Evolutionary conservation across 352 stramenopile species (phyloP), one percentile per base, ranked within the genome.

Genomic region (Phytophthora quininea): DNA sequence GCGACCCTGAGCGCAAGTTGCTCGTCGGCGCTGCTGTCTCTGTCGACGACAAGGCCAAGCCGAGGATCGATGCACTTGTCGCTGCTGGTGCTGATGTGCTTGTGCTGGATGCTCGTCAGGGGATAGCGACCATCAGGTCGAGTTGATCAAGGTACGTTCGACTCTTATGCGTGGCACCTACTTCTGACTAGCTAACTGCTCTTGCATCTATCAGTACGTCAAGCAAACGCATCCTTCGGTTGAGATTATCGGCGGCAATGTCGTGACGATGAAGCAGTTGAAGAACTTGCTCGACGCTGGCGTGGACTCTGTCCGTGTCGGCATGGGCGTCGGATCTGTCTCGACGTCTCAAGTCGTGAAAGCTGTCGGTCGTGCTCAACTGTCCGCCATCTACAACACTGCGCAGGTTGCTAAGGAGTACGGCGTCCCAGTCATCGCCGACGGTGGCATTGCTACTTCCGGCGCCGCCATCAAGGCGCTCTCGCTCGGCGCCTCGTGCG

Each of bases 301-400:
- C 40, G 97, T 98, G n/a, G 97, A 99, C 76, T 97, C 96, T 47
- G 88, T 99, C 49, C 92, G 97, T 29, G 97, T 99, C 5, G 98
- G 98, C 58, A 99, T 99, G 98, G 98, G 98, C 63, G 97, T 98
- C 11, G 98, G 97, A 40, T 99, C 95, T 12, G 99, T 99, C 62
- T 99, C 97, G 69, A 99, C 98, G 15, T 99, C 98, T 40, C 98
- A 99, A 82, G 98, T 99, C 83, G 89, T 99, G 48, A 98, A 98
- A 79, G 98, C 97, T 48, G 97, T 99, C 15, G 97, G 97, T 15
- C 93, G 97, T 57, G 97, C 97, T 4, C 97, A 99, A 79, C 94
- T 97, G 15, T 99, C 97, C 37, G 96, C 97, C 27, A 98, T 99
- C 47, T 99, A 99, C 86, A 97, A 99, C 83, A 98, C 98, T 7